Evolutionary conservation across 2,329 filamentous ascomycete species (phyloP).

Genomic region (Elsinoe australis): DNA sequence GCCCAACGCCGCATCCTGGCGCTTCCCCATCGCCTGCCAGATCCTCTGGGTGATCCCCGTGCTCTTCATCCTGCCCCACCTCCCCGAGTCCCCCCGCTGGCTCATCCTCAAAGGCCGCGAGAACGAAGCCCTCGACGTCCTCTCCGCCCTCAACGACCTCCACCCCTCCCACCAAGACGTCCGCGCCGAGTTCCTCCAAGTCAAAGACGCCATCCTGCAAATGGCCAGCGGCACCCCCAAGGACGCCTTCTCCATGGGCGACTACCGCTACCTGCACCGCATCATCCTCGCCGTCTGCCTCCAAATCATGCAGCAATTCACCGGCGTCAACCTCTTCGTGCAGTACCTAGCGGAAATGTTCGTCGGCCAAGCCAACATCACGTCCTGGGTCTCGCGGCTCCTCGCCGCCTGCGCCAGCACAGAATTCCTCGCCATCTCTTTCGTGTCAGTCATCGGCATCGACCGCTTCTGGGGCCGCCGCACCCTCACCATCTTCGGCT

Average conservation of each 20-base stretch:
- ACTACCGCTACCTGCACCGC: constrained; percentile 39
- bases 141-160: constrained; percentile 32
- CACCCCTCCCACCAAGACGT: constrained; percentile 30
- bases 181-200: constrained; percentile 24
- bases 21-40: constrained; percentile 28
- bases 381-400: constrained; percentile 27
- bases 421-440: constrained; percentile 46
- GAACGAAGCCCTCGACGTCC: constrained; percentile 30
- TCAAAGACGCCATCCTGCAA: constrained; percentile 34
- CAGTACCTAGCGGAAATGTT: constrained; percentile 40
- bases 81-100: constrained; percentile 32
- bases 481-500: constrained; percentile 30
- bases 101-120: constrained; percentile 30
- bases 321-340: constrained; percentile 33
- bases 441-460: constrained; percentile 40
- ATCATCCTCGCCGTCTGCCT: constrained; percentile 38
- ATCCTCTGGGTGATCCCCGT: constrained; percentile 25
- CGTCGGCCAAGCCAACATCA: constrained; percentile 30
- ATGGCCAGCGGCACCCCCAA: constrained; percentile 28
- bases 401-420: constrained; percentile 32
- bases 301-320: constrained; percentile 41
- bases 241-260: constrained; percentile 32
- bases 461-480: constrained; percentile 30
- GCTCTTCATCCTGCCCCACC: constrained; percentile 21
- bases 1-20: constrained; percentile 28